These are phyloP conservation scores for Ochetophila trinervis DNA, from an alignment of 306 rosid genomes.

Conservation along the genomic window DNA sequence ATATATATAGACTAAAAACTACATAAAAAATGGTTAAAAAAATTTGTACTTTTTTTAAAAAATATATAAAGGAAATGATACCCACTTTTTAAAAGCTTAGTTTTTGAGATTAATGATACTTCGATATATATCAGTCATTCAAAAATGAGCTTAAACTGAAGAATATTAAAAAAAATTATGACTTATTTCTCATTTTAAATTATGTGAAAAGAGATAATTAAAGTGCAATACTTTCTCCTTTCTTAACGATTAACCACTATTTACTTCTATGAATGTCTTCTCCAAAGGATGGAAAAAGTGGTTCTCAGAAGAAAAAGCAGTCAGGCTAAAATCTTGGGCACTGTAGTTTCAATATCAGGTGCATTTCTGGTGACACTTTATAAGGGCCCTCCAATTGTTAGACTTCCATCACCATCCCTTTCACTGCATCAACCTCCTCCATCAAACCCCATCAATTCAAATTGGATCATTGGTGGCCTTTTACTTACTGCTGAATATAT, in stretches of 20 bases:
- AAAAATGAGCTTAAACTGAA: no score
- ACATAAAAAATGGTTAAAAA: no score
- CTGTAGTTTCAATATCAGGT: conserved; percentile 73
- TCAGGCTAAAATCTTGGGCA: conserved; percentile 76
- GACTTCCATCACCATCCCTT: conserved; percentile 27
- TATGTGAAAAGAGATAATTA: no score
- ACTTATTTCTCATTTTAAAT: no score
- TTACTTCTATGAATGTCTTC: neutral
- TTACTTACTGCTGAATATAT: conserved; percentile 59
- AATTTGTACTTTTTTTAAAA: no score
- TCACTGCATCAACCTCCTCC: conserved; percentile 38
- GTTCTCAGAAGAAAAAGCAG: conserved; percentile 49
- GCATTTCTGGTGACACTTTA: conserved; percentile 84
- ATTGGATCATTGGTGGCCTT: conserved; percentile 75
- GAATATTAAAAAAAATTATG: no score
- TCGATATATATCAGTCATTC: no score
- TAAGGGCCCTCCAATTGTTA: conserved; percentile 62
- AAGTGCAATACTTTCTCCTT: no score
- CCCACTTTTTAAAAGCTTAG: no score
- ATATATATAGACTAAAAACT: no score
- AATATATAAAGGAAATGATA: no score
- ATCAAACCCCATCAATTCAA: conserved; percentile 30
- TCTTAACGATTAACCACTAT: neutral
- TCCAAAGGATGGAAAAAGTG: conserved; percentile 17
- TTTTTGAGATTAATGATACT: no score